Base-by-base conservation (phyloP, 768 basidiomycete genomes). In the Sistotremastrum suecicum region DNA sequence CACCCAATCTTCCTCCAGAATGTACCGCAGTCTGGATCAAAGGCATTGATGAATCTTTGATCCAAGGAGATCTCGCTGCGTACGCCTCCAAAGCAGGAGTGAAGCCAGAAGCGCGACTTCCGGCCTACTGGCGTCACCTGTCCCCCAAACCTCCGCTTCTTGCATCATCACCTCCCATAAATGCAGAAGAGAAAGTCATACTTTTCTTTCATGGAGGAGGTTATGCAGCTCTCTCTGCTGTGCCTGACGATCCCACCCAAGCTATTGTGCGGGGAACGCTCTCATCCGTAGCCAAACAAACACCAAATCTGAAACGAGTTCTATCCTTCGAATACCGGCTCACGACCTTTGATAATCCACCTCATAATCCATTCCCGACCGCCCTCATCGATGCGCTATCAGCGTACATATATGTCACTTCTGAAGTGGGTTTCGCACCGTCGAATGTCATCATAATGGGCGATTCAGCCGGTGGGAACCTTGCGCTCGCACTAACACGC, bases 201-300 rank as follows among this genome's bases (percentile, higher is more conserved):
- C 20, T 20, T 20, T 20, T 20, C 20, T 20, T 20, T 29, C 66
- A 67, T 49, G 80, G 80, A 12, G 80, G 80, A 5, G 78, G 65
- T 1, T 81, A 75, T 51, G 59, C 66, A 31, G 62, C 63, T 20
- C 54, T 72, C 5, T 75, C 76, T 7, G 80, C 76, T 2, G 73
- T 76, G 50, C 79, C 80, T n/a, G 58, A 58, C 3, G 71, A 73
- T 44, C 47, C 60, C 35, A 69, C 71, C 0, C 60, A 72, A 1
- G 56, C 60, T 33, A 67, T 81, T 20, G 51, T 66, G 1, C 66
- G 60, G 7, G 72, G 69, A 8, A 56, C 78, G 31, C 55, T 83
- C 28, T 20, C 20, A 20, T 20, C 20, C 20, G 20, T 20, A 20
- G 20, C 20, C 20, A 20, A 20, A 20, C 20, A 20, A 20, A 20